Evolutionary conservation across 2,329 filamentous ascomycete species (phyloP), one percentile per base, ranked within the genome.

Genomic region (Stagonosporopsis rhizophila): DNA sequence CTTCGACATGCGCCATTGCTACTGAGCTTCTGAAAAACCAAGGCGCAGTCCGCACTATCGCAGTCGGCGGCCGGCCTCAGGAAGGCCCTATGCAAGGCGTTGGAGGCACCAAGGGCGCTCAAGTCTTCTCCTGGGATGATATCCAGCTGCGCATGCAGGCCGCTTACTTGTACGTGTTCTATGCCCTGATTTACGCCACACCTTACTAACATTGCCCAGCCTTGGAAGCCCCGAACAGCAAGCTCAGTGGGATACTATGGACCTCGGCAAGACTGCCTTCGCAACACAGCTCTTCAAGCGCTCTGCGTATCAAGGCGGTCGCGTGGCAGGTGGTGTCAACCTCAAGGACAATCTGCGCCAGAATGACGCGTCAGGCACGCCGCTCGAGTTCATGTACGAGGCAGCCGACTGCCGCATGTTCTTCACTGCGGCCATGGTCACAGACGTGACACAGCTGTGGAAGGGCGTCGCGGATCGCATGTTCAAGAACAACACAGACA

Each of bases 1-100:
- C 77, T 1, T 77, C 73, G 0, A 80, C 79, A n/a, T 81, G 79
- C 66, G 76, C 78, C 37, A 77, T 81, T 56, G 79, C 77, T 57
- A 67, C 71, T n/a, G 79, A 81, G 56, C 66, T 81, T 4, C 77
- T 81, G 66, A 76, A 77, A 19, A 77, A 78, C 44, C 78, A 80
- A 67, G 79, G 72, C 9, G 75, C 72, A 23, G 74, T 80, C 30
- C 74, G 76, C 41, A 77, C 75, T 35, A 74, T 81, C 46, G 75
- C 72, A 5, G 65, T 81, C 2, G 79, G 79, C 20, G 79, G 79
- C 9, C 75, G 76, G 0, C 77, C 78, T 0, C 72, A 73, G 47
- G 63, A 64, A 19, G 74, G 75, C 9, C 76, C 77, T 39, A 80
- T 78, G 66, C 78, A 80, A 63, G 78, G 75, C 22, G 71, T 80